Percentiles rank a stretch among this genome's conserved stretches.
phyloP scores from a whole-genome alignment of 495 filamentous ascomycete species.

The Neurospora pannonica region DNA sequence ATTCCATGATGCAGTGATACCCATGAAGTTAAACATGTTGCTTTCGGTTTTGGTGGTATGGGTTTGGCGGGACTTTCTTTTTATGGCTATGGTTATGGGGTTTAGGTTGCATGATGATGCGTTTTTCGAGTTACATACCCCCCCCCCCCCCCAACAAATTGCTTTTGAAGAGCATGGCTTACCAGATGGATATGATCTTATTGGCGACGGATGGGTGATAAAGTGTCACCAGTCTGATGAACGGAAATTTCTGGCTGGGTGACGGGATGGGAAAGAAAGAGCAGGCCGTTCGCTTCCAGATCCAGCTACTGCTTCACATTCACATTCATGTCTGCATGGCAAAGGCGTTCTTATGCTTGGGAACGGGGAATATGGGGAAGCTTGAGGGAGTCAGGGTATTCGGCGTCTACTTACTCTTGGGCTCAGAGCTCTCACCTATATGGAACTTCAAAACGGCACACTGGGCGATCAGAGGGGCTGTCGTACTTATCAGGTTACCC shows the following conservation, averaged over 20 bases:
- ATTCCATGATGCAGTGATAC: conserved; percentile 42
- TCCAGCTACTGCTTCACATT: conserved; percentile 4
- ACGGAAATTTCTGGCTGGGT: not conserved
- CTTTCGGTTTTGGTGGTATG: not conserved
- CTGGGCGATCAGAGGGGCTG: not conserved
- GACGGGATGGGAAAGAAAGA: not conserved
- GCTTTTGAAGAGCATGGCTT: not conserved
- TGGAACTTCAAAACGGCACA: not conserved
- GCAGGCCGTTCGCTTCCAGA: not conserved
- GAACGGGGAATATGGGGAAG: not conserved
- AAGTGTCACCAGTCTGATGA: not conserved
- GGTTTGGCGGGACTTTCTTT: not conserved
- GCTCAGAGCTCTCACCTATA: not conserved
- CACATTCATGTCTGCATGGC: conserved; percentile 15
- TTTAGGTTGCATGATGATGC: not conserved
- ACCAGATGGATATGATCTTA: not conserved
- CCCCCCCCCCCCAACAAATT: not conserved
- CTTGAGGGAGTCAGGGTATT: conserved; percentile 1
- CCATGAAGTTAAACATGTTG: conserved; percentile 14
- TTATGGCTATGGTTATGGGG: not conserved
- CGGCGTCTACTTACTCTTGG: not conserved
- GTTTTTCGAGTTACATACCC: not conserved
- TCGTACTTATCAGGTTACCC: conserved; percentile 19
- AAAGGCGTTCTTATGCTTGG: conserved; percentile 18
- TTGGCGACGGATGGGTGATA: not conserved